Conservation (phyloP, 108 stramenopile genomes). For the Skeletonema costatum region DNA sequence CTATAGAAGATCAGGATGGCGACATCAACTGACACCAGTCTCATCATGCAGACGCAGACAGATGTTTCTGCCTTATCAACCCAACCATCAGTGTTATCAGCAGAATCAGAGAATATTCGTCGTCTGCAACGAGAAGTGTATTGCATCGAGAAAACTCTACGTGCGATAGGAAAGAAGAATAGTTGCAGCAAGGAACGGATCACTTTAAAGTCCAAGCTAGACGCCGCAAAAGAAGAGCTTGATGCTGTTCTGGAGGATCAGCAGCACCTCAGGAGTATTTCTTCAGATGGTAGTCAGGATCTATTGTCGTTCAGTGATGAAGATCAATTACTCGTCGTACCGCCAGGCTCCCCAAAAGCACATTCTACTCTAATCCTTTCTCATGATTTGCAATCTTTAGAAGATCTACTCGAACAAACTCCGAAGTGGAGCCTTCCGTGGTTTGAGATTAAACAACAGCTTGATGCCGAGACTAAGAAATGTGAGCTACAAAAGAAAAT, state of each 20-base stretch:
- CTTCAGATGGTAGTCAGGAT: neutral
- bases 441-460: neutral
- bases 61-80: neutral
- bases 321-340: neutral
- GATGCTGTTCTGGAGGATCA: constrained; percentile 20
- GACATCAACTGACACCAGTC: neutral
- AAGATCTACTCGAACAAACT: neutral
- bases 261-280: neutral
- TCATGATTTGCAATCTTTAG: neutral
- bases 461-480: neutral
- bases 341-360: neutral
- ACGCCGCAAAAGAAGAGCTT: constrained; percentile 23
- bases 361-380: neutral
- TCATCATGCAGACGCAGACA: neutral
- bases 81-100: neutral
- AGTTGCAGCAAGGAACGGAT: constrained; percentile 21
- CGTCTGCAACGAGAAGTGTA: constrained; percentile 14
- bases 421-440: neutral
- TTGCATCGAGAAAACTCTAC: neutral
- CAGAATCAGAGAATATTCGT: constrained; percentile 10
- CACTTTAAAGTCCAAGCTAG: constrained; percentile 13
- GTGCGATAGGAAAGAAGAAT: constrained; percentile 2
- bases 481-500: neutral
- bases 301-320: neutral
- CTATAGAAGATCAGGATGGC: neutral